phyloP scores from a whole-genome alignment of 305 asterid species.

The Rubia tinctorum region DNA sequence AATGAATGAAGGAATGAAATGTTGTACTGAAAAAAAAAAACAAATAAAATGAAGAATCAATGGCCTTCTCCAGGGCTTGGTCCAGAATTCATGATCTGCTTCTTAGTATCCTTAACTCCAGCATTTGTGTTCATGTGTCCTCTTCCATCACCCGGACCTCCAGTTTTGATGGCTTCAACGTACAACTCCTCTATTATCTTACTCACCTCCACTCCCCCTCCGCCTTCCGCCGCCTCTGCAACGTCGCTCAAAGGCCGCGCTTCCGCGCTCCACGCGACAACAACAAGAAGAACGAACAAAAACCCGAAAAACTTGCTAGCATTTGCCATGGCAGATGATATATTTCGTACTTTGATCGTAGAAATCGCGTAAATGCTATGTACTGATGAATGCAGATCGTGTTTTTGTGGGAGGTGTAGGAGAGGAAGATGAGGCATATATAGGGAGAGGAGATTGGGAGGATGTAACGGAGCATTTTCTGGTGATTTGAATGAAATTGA shows the following conservation, averaged over 20 bases:
- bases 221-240: neutral
- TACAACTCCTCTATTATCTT: neutral
- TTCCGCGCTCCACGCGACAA: neutral
- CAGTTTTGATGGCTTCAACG: constrained; percentile 12
- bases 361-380: neutral
- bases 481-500: neutral
- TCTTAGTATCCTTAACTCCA: constrained; percentile 26
- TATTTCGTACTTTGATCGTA: neutral
- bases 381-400: too few species aligned
- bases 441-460: neutral
- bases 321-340: neutral
- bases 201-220: neutral
- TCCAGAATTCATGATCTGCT: constrained; percentile 43
- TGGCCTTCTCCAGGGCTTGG: constrained; percentile 47
- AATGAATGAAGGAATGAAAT: neutral
- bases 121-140: constrained; percentile 21
- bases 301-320: neutral
- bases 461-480: neutral
- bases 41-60: constrained; percentile 11
- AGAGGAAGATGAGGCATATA: neutral
- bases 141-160: constrained; percentile 22
- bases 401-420: neutral
- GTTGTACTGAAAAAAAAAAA: too few species aligned
- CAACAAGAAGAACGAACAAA: constrained; percentile 1
- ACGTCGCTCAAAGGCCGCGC: constrained; percentile 13